Conservation (phyloP, 1,139 yeast genomes). For the Sugiyamaella castrensis region DNA sequence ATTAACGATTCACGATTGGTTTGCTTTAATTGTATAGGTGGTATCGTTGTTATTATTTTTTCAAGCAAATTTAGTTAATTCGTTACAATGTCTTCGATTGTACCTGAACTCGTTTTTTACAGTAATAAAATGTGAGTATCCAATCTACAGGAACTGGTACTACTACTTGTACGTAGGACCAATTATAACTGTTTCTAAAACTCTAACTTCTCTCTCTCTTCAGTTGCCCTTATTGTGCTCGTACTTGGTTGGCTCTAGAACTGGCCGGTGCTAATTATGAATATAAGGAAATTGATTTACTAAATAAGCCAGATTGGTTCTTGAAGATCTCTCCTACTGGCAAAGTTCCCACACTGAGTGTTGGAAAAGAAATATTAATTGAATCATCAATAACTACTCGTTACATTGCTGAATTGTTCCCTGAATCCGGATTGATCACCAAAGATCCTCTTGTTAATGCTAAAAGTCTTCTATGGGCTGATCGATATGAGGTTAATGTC, state of each 20-base stretch:
- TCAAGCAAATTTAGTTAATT: no score
- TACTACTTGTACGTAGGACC: no score
- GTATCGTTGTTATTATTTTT: no score
- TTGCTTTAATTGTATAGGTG: no score
- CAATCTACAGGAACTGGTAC: no score
- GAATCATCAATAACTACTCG: slow-evolving; percentile 30
- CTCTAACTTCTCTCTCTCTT: no score
- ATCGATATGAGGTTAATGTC: slow-evolving; percentile 25
- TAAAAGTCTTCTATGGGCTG: slow-evolving; percentile 26
- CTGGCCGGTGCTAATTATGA: slow-evolving; percentile 29
- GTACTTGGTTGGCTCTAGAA: slow-evolving; percentile 31
- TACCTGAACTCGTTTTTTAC: no score
- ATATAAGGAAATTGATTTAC: slow-evolving; percentile 27
- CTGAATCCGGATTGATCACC: slow-evolving; percentile 24
- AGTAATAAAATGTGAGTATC: no score
- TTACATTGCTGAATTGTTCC: slow-evolving; percentile 25
- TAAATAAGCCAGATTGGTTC: slow-evolving; percentile 32
- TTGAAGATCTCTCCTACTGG: slow-evolving; percentile 28
- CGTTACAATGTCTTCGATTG: no score
- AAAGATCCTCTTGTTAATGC: slow-evolving; percentile 28
- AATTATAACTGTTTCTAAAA: no score
- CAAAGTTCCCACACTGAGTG: slow-evolving; percentile 31
- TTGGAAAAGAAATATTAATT: slow-evolving; percentile 25
- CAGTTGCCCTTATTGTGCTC: slow-evolving; percentile 31
- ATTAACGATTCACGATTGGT: no score